Evolutionary conservation across 164 flowering plant species (phyloP), one percentile per base, ranked within the genome.

Genomic region (Magnolia officinalis): DNA sequence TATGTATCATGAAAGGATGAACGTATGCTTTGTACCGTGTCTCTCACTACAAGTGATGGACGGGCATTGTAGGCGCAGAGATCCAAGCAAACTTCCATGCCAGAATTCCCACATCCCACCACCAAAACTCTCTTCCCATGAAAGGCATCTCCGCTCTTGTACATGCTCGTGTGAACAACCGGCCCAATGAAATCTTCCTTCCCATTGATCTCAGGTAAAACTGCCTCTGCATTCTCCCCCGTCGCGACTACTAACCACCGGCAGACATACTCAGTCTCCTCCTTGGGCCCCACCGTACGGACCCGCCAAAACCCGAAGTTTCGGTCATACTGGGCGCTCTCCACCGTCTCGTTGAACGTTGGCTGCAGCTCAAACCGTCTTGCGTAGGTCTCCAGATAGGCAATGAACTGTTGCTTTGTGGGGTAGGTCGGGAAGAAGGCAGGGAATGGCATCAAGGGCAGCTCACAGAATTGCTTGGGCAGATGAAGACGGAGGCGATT

Each of bases 11-110:
- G 51, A 52, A 71, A 24, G 2, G n/a, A 50, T 31, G 8, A 0
- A 29, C 6, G n/a, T 3, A 45, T 71, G 18, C 52, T 11, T n/a
- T 92, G 83, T 81, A 94, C 98, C 77, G 93, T 66, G 74, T 91
- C 92, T 77, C 97, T 84, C 61, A 94, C 95, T 2, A 89, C 98
- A 65, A 96, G 87, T 11, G 91, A 84, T 0, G 99, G 99, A 14
- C 66, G 55, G 69, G 98, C 95, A 78, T 86, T 82, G 80, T 83
- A 78, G 86, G 90, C 84, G 83, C 90, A 90, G 59, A 96, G 96
- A 84, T 96, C 99, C 81, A 96, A 87, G 73, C 96, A 88, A 8
- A 96, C 91, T 76, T 96, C 98, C 99, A 96, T 96, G 63, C 99
- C 99, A 6, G 98, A 96, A 79, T 96, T 95, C 6, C 99, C 99